Evolutionary conservation across 2,329 filamentous ascomycete species (phyloP).

Genomic region (Botrytis byssoidea): DNA sequence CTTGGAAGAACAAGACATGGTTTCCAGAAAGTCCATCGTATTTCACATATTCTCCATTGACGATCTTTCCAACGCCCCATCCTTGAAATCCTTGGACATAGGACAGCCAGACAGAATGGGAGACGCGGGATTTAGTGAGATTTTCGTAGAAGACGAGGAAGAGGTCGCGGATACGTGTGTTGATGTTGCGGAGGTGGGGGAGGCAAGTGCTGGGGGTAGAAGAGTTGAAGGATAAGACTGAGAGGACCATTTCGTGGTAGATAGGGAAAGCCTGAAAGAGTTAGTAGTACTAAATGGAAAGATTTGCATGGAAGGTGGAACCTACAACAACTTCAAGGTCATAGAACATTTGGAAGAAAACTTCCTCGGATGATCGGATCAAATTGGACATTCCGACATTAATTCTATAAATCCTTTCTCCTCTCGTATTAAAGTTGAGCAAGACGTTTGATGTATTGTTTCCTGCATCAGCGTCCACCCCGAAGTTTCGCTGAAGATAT

Average conservation of each 20-base stretch:
- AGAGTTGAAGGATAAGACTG: background rate
- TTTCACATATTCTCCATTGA: slow-evolving; percentile 4
- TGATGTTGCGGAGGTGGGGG: background rate
- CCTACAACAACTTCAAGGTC: slow-evolving; percentile 19
- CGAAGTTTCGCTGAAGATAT: slow-evolving; percentile 18
- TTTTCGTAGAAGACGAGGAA: slow-evolving; percentile 20
- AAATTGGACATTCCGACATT: slow-evolving; percentile 14
- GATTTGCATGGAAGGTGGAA: background rate
- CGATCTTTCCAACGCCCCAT: slow-evolving; percentile 10
- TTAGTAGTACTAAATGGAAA: background rate
- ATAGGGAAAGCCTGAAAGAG: slow-evolving; percentile 7
- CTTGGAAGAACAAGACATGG: slow-evolving; percentile 18
- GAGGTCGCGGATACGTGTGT: background rate
- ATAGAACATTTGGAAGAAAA: slow-evolving; percentile 20
- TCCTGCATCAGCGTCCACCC: slow-evolving; percentile 10
- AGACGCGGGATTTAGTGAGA: background rate
- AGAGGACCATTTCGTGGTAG: slow-evolving; percentile 11
- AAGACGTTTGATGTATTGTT: slow-evolving; percentile 15
- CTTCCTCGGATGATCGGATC: slow-evolving; percentile 16
- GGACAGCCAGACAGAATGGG: slow-evolving; percentile 5
- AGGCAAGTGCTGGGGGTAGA: background rate
- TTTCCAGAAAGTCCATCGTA: slow-evolving; percentile 18
- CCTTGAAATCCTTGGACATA: slow-evolving; percentile 19
- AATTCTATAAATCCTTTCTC: slow-evolving; percentile 14
- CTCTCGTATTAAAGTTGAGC: slow-evolving; percentile 1